Base-by-base conservation (phyloP, 2,329 filamentous ascomycete species). In the Pseudogymnoascus pannorum region DNA sequence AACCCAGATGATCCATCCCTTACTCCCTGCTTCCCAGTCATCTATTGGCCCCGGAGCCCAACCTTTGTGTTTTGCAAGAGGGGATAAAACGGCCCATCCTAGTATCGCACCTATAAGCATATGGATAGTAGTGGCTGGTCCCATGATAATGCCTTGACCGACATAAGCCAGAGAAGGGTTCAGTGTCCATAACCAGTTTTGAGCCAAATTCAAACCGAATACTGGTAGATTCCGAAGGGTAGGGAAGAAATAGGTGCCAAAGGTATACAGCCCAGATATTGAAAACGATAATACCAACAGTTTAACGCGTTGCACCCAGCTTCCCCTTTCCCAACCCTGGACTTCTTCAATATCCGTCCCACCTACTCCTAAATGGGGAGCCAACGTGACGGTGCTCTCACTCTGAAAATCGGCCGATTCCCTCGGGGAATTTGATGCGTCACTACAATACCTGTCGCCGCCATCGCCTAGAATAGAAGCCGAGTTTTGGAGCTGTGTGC, bases 1-100 rank as follows among this genome's bases (percentile, higher is more conserved):
- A 2, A 96, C 81, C 94, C 94, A 99, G 0, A 99, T 91, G 63
- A 99, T 97, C 94, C 94, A 99, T 38, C 93, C 94, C 75, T 97
- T 97, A 72, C 91, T 96, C 8, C 94, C 94, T 14, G 81, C 85
- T 63, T 93, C 89, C 94, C 94, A 99, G 72, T 96, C 89, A 61
- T 85, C 81, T 0, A 97, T 91, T 1, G 86, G 81, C 0, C 92
- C 94, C 2, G 92, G 89, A 8, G 94, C 94, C 94, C 94, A 99
- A 2, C 89, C 91, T 67, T 83, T 85, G 61, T 80, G 77, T 73
- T 96, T 97, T 3, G 94, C 92, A 6, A 97, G 74, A 1, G 94
- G 94, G 2, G 92, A 97, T 1, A 99, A 79, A 5, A 97, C 73
- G 0, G 86, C 94, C 94, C 94, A 99, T 24, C 94, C 94, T 8